Evolutionary conservation across 2,329 filamentous ascomycete genomes (phyloP), one percentile per base, ranked within the genome.

Genomic region (Fusarium musae): DNA sequence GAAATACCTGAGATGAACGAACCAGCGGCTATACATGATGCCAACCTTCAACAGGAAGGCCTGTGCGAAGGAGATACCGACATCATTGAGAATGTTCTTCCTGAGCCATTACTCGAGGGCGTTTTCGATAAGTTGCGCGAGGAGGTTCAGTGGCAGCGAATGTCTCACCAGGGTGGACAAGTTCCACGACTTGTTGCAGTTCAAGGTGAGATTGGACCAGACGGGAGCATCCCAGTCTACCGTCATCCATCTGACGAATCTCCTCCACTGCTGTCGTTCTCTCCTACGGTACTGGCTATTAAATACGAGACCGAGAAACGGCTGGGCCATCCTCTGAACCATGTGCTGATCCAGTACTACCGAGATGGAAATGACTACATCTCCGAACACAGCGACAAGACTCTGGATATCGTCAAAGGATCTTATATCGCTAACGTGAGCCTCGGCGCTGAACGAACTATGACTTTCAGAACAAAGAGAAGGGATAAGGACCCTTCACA

Each of bases 341-440:
- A 99, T 80, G 95, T 92, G 2, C 84, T 99, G 53, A 97, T 99
- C 50, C 96, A 99, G 79, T 89, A 95, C 65, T 99, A 99, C 79
- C 93, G 96, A n/a, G 88, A 89, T 75, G 94, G 96, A 6, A 90
- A 90, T 53, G 96, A 99, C 82, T 94, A 94, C 80, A 99, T 99
- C 70, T 96, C 94, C 2, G 96, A 99, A 80, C 96, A 99, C 79
- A 97, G 94, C 43, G 96, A 99, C 81, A 99, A 99, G 83, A 97
- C 96, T 0, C 86, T 99, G 30, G 96, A 99, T 80, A 96, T 99
- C 63, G 91, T 90, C 17, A 90, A 88, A 32, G 91, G 87, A 9
- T 96, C 93, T 30, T 95, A 88, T 67, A 97, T 99, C 74, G 94
- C 95, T 73, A 99, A 98, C 79, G 90, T 97, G 56, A 97, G 94